These are phyloP conservation scores for Pestalotiopsis sp. DNA, from an alignment of 2,329 filamentous ascomycete genomes.

Conservation along the genomic window DNA sequence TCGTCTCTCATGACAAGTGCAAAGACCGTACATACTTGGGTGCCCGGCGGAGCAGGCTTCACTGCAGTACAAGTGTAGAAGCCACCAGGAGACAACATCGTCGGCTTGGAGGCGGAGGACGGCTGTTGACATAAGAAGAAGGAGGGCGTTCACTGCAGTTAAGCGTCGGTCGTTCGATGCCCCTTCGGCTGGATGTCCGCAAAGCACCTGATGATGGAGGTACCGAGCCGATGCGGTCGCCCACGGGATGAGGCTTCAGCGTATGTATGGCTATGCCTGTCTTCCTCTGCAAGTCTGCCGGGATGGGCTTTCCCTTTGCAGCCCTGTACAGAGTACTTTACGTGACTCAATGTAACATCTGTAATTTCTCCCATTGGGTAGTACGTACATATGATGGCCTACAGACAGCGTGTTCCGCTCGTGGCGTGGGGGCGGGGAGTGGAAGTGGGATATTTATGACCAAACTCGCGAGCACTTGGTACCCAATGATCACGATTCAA, in stretches of 20 bases:
- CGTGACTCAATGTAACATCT: slow-evolving; percentile 10
- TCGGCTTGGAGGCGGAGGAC: not conserved
- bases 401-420: slow-evolving; percentile 1
- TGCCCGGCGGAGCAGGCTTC: not conserved
- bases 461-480: not conserved
- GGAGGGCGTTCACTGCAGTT: not conserved
- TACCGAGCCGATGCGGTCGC: not conserved
- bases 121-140: not conserved
- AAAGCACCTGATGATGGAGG: not conserved
- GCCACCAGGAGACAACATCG: not conserved
- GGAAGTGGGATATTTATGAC: not conserved
- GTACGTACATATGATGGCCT: not conserved
- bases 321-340: not conserved
- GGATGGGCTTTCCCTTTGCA: not conserved
- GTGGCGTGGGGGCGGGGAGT: slow-evolving; percentile 10
- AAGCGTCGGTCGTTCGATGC: not conserved
- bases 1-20: too few species aligned
- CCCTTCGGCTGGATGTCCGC: not conserved
- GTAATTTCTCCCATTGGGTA: slow-evolving; percentile 12
- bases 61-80: not conserved
- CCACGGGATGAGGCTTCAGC: not conserved
- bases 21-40: not conserved
- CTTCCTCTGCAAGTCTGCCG: not conserved
- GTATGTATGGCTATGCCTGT: not conserved
- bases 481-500: not conserved